Evolutionary conservation across 2,329 filamentous ascomycete genomes (phyloP).

Genomic region (Verticillium isaacii): DNA sequence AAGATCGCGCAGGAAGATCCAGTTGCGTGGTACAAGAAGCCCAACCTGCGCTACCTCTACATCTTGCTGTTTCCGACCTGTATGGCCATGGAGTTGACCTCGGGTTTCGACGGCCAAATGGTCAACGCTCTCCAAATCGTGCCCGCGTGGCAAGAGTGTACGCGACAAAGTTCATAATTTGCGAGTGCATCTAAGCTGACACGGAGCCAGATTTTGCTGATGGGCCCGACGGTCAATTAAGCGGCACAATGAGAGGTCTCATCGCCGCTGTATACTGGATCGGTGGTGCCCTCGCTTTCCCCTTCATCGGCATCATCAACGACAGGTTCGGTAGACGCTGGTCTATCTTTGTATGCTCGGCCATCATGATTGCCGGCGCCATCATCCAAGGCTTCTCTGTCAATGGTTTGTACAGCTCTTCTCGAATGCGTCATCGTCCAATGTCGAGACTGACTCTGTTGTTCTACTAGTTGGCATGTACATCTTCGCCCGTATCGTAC

Average conservation of each 20-base stretch:
- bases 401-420: constrained; percentile 27
- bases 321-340: constrained; percentile 49
- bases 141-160: constrained; percentile 28
- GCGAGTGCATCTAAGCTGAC: not conserved
- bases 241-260: constrained; percentile 43
- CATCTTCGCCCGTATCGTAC: constrained; percentile 51
- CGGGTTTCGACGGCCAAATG: constrained; percentile 37
- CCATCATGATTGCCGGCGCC: constrained; percentile 48
- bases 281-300: constrained; percentile 53
- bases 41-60: constrained; percentile 51
- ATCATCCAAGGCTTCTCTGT: constrained; percentile 47
- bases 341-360: constrained; percentile 48
- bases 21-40: constrained; percentile 51
- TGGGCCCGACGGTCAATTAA: constrained; percentile 37
- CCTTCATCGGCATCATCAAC: constrained; percentile 50
- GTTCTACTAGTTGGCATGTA: constrained; percentile 40
- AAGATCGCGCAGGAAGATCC: constrained; percentile 25
- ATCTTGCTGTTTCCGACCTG: constrained; percentile 53
- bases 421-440: not conserved
- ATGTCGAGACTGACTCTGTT: not conserved
- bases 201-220: constrained; percentile 7
- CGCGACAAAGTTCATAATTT: constrained; percentile 20
- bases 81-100: constrained; percentile 52
- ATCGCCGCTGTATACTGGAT: constrained; percentile 56
- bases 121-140: constrained; percentile 37